Evolutionary conservation across 768 basidiomycete species (phyloP), one percentile per base, ranked within the genome.

Genomic region (Phylloporus sp.): DNA sequence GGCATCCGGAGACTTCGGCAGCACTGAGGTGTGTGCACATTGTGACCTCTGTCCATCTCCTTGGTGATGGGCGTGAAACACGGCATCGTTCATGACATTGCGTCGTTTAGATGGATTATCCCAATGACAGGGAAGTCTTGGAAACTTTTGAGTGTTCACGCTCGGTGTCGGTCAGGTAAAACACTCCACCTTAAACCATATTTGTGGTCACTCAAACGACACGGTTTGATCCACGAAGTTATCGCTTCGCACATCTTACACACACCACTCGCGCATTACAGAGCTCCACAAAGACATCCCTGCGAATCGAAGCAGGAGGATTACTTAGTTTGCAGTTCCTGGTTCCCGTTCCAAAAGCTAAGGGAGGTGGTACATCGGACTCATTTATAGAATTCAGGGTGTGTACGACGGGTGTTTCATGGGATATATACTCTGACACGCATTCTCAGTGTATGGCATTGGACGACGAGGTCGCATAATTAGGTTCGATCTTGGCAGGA

Each of bases 371-470:
- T 20, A 72, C 70, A 20, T 72, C 77, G 45, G 75, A 83, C 47
- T 89, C 84, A 0, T 94, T 93, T 59, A 84, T 95, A 45, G 93
- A 95, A 61, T 95, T 94, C 65, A 78, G 87, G 70, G 94, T 95
- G 59, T 64, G 87, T 75, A 15, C 29, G 20, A 15, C 15, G 36
- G 7, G 42, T 27, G 5, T 9, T 32, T 43, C 9, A 3, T 24
- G 16, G n/a, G 32, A 39, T 28, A 16, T 28, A 41, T 3, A n/a
- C n/a, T 39, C 53, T 69, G 38, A 69, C 38, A 10, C 36, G 18
- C 11, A 8, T 26, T 28, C 26, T 8, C 31, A 70, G 68, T 69
- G 69, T 32, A 46, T 69, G 57, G 44, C 68, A 47, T 57, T 69
- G 51, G 69, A 69, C 42, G 68, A 70, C 8, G 58, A 59, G 24